These are phyloP conservation scores for Lepidium campestre DNA, from an alignment of 441 rosid genomes.

Conservation along the genomic window DNA sequence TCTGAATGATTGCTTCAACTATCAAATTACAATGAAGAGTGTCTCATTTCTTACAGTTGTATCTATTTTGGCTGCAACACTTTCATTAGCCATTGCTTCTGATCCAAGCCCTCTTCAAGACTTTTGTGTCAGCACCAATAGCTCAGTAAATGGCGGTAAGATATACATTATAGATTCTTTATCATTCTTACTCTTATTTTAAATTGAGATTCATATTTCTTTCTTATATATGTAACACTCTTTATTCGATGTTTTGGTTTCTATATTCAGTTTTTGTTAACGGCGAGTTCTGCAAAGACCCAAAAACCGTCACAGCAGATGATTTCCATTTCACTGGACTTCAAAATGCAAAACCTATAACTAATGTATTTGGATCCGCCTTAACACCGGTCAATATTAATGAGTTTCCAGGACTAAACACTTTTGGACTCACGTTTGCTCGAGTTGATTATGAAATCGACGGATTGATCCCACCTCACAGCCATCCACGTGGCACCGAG, in stretches of 20 bases:
- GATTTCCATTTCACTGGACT: slow-evolving; percentile 36
- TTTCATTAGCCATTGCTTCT: slow-evolving; percentile 17
- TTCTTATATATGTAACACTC: not conserved
- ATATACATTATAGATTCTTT: not conserved
- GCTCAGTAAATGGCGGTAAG: slow-evolving; percentile 23
- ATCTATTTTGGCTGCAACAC: not conserved
- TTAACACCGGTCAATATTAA: slow-evolving; percentile 14
- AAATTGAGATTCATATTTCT: not conserved
- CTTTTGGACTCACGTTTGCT: slow-evolving; percentile 33
- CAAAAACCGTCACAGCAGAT: slow-evolving; percentile 5
- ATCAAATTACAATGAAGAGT: slow-evolving; percentile 5
- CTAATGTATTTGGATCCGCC: slow-evolving; percentile 10
- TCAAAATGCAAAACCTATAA: not conserved
- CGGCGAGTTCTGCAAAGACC: slow-evolving; percentile 35
- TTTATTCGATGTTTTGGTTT: not conserved
- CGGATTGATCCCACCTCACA: slow-evolving; percentile 36
- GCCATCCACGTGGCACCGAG: slow-evolving; percentile 38
- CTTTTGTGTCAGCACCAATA: slow-evolving; percentile 29
- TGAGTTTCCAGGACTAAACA: slow-evolving; percentile 32
- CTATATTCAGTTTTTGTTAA: slow-evolving; percentile 27
- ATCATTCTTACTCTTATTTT: not conserved
- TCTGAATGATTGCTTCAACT: not conserved
- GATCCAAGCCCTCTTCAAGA: slow-evolving; percentile 43
- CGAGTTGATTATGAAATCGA: slow-evolving; percentile 26
- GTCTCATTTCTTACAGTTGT: not conserved